Evolutionary conservation across 2,329 filamentous ascomycete species (phyloP), one percentile per base, ranked within the genome.

Genomic region (Trichoderma lentiforme): DNA sequence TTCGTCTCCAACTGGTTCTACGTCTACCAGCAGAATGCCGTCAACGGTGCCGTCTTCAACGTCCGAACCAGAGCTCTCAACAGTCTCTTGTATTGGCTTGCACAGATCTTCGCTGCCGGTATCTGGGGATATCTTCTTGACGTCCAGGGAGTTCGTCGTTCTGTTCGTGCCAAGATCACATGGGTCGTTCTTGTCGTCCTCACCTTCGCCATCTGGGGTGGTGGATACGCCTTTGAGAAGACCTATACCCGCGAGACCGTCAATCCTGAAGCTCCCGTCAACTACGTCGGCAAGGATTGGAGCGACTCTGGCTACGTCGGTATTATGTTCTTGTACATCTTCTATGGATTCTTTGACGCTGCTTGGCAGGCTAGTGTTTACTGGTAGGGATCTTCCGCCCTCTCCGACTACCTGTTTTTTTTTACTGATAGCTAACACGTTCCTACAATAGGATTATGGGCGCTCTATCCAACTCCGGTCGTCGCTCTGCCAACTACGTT

Each of bases 331-430:
- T 83, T 97, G 67, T 97, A 94, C 84, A 93, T 97, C 77, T 95
- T 95, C 82, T 97, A 96, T 80, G 94, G 94, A 51, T 91, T 96
- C 81, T 96, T 91, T 76, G 95, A 98, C 80, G 93, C 95, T 57
- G 88, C 91, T 69, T 98, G 94, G 91, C 95, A 98, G 84, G 88
- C 87, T 3, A 86, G 83, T 74, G 87, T 89, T 66, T 91, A 91
- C 82, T 91, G 89, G 89, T 66, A 51, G 84, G 39, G 39, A 43
- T 43, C 39, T 43, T 18, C 7, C 39, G 6, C 15, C 39, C 39
- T 43, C 39, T 2, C 39, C 39, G 39, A 18, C 39, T 18, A n/a
- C 39, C 39, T n/a, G 6, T 43, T 43, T n/a, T 43, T 43, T 43
- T 18, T 43, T n/a, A n/a, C 39, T 43, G 18, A 43, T 18, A 6